Conservation (phyloP, 2,329 filamentous ascomycete genomes). For the Pestalotiopsis sp. region DNA sequence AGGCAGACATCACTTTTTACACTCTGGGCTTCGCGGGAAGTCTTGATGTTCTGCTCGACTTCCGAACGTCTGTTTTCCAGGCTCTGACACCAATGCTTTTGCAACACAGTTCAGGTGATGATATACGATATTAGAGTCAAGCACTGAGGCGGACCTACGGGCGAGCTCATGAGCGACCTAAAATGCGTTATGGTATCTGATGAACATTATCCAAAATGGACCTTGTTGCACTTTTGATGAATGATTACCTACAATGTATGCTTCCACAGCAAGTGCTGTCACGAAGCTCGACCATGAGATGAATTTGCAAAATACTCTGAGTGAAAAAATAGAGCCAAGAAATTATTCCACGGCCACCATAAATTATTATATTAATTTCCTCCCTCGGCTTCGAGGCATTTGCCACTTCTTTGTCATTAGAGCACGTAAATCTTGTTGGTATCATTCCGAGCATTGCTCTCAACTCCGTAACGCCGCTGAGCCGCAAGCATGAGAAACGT, state of each 20-base stretch:
- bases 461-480: not conserved
- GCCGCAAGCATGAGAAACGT: not conserved
- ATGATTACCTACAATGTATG: no score
- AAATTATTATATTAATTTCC: not conserved
- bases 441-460: not conserved
- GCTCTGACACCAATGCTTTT: not conserved
- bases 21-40: slow-evolving; percentile 28
- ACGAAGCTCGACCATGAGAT: not conserved
- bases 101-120: slow-evolving; percentile 72
- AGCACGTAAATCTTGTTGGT: not conserved
- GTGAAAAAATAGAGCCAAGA: not conserved
- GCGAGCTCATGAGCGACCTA: slow-evolving; percentile 47
- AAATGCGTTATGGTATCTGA: slow-evolving; percentile 55
- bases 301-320: not conserved
- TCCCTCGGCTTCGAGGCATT: not conserved
- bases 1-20: slow-evolving; percentile 22
- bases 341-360: not conserved
- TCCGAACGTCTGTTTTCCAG: not conserved
- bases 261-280: not conserved
- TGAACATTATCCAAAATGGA: slow-evolving; percentile 30
- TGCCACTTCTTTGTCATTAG: not conserved
- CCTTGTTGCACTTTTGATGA: not conserved
- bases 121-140: slow-evolving; percentile 98
- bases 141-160: slow-evolving; percentile 73
- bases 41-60: not conserved